Base-by-base conservation (phyloP, 192 early-diverging fungal genomes). In the Rhizophagus sp. region DNA sequence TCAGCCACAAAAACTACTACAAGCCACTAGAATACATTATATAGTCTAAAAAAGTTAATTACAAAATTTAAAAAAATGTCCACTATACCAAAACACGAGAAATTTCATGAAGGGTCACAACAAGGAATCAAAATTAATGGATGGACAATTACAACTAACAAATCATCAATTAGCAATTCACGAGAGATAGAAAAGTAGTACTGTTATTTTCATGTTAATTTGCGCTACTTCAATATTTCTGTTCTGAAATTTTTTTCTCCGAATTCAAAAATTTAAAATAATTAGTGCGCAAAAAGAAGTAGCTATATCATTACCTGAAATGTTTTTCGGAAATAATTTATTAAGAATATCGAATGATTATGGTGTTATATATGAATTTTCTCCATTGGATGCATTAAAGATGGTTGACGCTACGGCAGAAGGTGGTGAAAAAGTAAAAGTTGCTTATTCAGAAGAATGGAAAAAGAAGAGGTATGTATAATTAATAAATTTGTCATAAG, bases 261-360 rank as follows among this genome's bases (percentile, higher is more conserved):
- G 10, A 10, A 44, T 44, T 61, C 50, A 30, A 30, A 30, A 30
- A 30, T 30, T 30, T 30, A 30, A 30, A 19, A 57, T 13, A 57
- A 52, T 57, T 30, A 91, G 90, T 25, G 82, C 85, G 12, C 83
- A 89, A 49, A 82, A 87, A 52, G 84, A 89, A 30, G 81, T 92
- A 68, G 88, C 88, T 8, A 89, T 97, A 65, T 94, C 93, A 47
- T 88, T 93, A 19, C 97, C 97, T 39, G 97, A 99, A 86, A 99
- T 99, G 97, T 93, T 97, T 44, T 99, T 97, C 91, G 96, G 96
- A 65, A 90, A 93, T 87, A 97, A 96, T 86, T 87, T 86, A 78
- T 85, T 98, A 33, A 83, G 79, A 7, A 76, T 95, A 50, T 64
- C 82, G 39, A 91, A 96, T 79, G 81, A 82, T 3, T 85, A 87